phyloP scores from a whole-genome alignment of 139 green algal species.

The Pseudopediastrum boryanum region DNA sequence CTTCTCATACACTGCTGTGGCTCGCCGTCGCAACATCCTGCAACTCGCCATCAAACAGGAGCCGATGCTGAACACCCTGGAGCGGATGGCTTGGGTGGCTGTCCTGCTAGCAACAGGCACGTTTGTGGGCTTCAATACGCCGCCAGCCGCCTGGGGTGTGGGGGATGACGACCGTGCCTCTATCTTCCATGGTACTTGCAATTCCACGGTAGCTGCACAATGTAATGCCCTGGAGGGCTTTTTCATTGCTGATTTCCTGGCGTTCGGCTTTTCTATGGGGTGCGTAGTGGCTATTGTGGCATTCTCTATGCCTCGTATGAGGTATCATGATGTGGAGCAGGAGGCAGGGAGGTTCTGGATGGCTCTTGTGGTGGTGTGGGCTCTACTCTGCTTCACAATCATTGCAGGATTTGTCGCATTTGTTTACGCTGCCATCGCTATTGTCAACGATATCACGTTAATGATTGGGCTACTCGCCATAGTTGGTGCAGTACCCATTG shows the following conservation, averaged over 20 bases:
- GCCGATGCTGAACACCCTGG: constrained; percentile 8
- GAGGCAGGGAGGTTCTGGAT: neutral
- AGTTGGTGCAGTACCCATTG: too few species aligned
- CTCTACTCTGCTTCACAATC: neutral
- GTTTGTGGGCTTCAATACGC: neutral
- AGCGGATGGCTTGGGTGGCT: constrained; percentile 1
- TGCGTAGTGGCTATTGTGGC: neutral
- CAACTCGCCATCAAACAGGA: too few species aligned
- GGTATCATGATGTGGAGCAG: neutral
- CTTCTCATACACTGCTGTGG: too few species aligned
- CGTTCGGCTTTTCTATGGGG: neutral
- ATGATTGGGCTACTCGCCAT: too few species aligned
- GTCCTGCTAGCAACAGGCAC: constrained; percentile 6
- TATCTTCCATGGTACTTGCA: neutral
- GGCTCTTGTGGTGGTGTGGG: neutral
- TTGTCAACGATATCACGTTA: too few species aligned
- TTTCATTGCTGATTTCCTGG: neutral
- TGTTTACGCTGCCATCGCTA: neutral
- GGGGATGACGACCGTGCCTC: neutral
- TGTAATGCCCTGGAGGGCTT: neutral
- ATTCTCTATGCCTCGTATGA: neutral
- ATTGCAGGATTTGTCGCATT: neutral
- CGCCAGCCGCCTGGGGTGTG: neutral
- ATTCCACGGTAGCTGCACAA: neutral
- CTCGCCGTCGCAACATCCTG: too few species aligned